These are phyloP conservation scores for Hortiboletus flavorubellus DNA, from an alignment of 768 basidiomycete species.

Conservation along the genomic window DNA sequence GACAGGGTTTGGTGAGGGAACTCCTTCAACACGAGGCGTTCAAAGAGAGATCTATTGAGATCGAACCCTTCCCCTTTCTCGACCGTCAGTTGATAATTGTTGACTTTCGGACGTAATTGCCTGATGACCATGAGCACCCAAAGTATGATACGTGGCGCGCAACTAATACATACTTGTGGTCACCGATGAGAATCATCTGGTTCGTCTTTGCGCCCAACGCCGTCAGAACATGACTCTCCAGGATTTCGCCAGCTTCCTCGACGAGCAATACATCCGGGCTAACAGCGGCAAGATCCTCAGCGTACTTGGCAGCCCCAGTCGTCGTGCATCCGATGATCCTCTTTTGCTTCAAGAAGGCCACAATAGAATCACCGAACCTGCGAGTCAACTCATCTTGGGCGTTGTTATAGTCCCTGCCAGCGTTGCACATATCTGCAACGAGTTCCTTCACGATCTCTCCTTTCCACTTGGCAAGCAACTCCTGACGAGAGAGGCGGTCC, in stretches of 20 bases:
- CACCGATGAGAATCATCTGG: slow-evolving; percentile 67
- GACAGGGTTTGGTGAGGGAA: slow-evolving; percentile 59
- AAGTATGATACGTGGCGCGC: background rate
- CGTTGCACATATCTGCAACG: slow-evolving; percentile 33
- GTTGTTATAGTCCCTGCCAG: slow-evolving; percentile 40
- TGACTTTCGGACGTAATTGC: slow-evolving; percentile 72
- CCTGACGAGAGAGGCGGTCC: slow-evolving; percentile 28
- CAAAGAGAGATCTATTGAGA: slow-evolving; percentile 66
- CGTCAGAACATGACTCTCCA: slow-evolving; percentile 66
- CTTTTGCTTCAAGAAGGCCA: slow-evolving; percentile 41
- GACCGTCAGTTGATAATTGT: slow-evolving; percentile 59
- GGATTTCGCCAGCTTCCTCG: slow-evolving; percentile 72
- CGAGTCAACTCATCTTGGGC: slow-evolving; percentile 35
- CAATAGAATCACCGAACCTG: slow-evolving; percentile 36
- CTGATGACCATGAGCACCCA: slow-evolving; percentile 30
- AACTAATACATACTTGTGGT: slow-evolving; percentile 53
- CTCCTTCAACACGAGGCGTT: slow-evolving; percentile 57
- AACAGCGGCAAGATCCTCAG: slow-evolving; percentile 42
- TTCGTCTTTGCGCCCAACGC: slow-evolving; percentile 46
- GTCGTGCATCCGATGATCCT: slow-evolving; percentile 69
- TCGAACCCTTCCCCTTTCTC: slow-evolving; percentile 71
- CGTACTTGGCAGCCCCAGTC: slow-evolving; percentile 65
- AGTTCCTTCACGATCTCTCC: slow-evolving; percentile 34
- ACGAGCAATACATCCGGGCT: slow-evolving; percentile 56
- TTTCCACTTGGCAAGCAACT: slow-evolving; percentile 35